Evolutionary conservation across 495 filamentous ascomycete species (phyloP), one percentile per base, ranked within the genome.

Genomic region (Aspergillus asperescens): DNA sequence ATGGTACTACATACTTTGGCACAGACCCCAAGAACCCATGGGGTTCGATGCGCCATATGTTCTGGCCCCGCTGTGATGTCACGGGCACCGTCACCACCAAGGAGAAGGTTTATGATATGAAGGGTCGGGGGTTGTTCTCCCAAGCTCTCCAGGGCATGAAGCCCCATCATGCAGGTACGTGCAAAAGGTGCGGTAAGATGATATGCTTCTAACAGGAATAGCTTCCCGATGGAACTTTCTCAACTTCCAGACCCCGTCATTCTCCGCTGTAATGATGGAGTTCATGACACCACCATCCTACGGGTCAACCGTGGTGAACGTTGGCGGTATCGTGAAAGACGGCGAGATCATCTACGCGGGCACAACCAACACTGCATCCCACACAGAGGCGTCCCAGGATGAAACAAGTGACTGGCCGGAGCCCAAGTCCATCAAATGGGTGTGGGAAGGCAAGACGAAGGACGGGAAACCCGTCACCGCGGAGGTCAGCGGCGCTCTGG

Each of bases 61-160:
- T 97, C 70, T 98, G 94, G 93, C 90, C 94, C 18, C 79, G 90
- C 54, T 90, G 86, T 64, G 75, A 71, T 10, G 81, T 87, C 13
- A 84, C 89, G 72, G 93, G 93, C 15, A 87, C 71, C 44, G 88
- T 97, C 61, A 81, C 88, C 56, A 95, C 89, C 39, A 84, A 89
- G 67, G 82, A 85, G 34, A 85, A 89, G 46, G 84, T 84, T n/a
- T 73, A 94, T 31, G 83, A 96, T 62, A 82, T 94, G 66, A 84
- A 80, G 48, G 93, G 93, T 35, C 80, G 73, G 54, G 90, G 81
- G 20, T 70, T 94, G 55, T 88, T 90, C 67, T 74, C 82, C 57
- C 84, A 89, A 66, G 90, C 89, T 27, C 74, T 97, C 32, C 93
- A 98, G 67, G 93, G 90, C 57, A 97, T 97, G 94, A 98, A 97